Base-by-base conservation (phyloP, 177 flowering plant genomes). In the Vitis hybrid region DNA sequence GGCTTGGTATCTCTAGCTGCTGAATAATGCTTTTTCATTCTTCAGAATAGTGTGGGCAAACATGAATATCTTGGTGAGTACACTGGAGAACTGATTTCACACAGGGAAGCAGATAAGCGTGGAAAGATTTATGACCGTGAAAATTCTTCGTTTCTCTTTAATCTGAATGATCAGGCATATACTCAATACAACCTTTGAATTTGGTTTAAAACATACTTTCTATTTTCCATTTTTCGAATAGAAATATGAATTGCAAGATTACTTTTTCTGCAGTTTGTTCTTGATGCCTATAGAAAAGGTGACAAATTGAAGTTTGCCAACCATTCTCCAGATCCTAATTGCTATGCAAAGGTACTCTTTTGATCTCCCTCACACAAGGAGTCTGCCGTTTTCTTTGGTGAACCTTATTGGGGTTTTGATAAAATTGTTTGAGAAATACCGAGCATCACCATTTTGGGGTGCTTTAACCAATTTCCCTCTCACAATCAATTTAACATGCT, bases 121-220 rank as follows among this genome's bases (percentile, higher is more conserved):
- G 99, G 98, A 69, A 96, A 96, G 89, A 96, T 94, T 49, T 96
- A 96, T 76, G 99, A 96, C 69, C 94, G 97, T 54, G 98, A 91
- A 80, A 96, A 94, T 75, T 91, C 97, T 24, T 96, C 99, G 52
- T 96, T 93, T 81, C 98, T 96, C 27, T 96, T 96, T 85, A 93
- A 96, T 79, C 77, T 96, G 67, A 94, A 96, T 81, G 94, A 94
- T 79, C 98, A 92, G 92, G 98, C 74, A 83, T 67, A 65, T 66
- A 18, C 12, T 4, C 40, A 24, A 35, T 35, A 6, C 64, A 69
- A 62, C 35, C 64, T 66, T 32, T 21, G 19, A 17, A 50, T 60
- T 55, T 6, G 7, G 18, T 55, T 55, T 18, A 58, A 12, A 21
- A 49, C 1, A 35, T 51, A 52, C 27, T 8, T 35, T 18, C 8